Base-by-base conservation (phyloP, 108 stramenopile genomes). In the Nitzschia sp. region DNA sequence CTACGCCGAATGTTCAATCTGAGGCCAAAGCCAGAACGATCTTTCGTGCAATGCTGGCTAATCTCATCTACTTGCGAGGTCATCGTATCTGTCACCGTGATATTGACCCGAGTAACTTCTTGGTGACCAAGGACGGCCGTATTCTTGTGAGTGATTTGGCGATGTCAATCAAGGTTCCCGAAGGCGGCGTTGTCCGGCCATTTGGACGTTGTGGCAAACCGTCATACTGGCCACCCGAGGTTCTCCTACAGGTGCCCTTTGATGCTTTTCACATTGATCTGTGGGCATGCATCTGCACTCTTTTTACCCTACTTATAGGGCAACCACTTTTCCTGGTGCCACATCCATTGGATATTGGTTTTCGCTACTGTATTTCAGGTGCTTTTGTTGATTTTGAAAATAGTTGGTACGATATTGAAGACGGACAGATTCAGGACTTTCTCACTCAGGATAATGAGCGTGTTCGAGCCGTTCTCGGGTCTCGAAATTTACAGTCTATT, bases 281-380 rank as follows among this genome's bases (percentile, higher is more conserved):
- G 5, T 95, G 93, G 93, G 81, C 86, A 0, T 47, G 62, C 25
- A 82, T 84, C 4, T 69, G 91, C 28, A 81, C 88, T 11, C 69
- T 95, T 24, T 95, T 90, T 70, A 72, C 80, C 23, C 53, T 89
- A 32, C 68, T 86, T 32, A 88, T 83, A 15, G 86, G 85, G 17
- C 28, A 33, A 5, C 26, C 33, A 11, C 63, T 66, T 28, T 74
- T 66, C 56, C 32, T 26, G 4, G n/a, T 57, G 26, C 73, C 73
- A 2, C 47, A 62, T 65, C 55, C 73, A 32, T 4, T 2, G 5
- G 57, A 58, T 29, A 58, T 58, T 29, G 23, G 23, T 8, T 58
- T 58, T 58, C 38, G 38, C 6, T 42, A 42, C 13, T 42, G 38
- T 42, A 13, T 42, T 9, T 42, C 13, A 13, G 38, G 9, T 42